Conservation (phyloP, 257 asterid species). For the Scutellaria baicalensis region DNA sequence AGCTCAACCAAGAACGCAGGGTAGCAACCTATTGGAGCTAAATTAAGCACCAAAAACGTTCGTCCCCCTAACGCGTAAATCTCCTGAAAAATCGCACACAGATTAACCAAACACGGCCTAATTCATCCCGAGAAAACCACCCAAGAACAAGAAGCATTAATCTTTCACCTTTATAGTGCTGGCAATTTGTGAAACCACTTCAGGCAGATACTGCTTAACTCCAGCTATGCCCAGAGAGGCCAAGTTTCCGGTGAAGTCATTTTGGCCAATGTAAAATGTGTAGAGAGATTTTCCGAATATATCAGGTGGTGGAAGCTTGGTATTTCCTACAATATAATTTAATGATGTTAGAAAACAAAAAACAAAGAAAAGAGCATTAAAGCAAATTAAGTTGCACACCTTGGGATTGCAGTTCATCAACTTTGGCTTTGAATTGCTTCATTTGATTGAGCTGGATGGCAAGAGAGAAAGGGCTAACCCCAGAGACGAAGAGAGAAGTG, state of each 20-base stretch:
- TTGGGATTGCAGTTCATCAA: slow-evolving; percentile 25
- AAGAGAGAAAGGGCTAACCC: slow-evolving; percentile 73
- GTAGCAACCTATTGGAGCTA: slow-evolving; percentile 84
- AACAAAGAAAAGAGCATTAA: not conserved
- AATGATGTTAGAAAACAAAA: not conserved
- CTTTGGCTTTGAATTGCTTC: slow-evolving; percentile 52
- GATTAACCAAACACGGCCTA: not conserved
- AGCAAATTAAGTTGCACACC: slow-evolving; percentile 22
- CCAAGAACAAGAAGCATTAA: not conserved
- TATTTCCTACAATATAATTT: slow-evolving; percentile 18
- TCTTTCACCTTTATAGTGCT: slow-evolving; percentile 64
- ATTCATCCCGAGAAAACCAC: not conserved
- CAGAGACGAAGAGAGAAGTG: slow-evolving; percentile 60
- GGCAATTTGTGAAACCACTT: slow-evolving; percentile 61
- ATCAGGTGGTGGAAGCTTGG: slow-evolving; percentile 41
- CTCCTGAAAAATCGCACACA: slow-evolving; percentile 35
- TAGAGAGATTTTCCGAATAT: slow-evolving; percentile 63
- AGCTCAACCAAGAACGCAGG: slow-evolving; percentile 57
- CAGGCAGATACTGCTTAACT: slow-evolving; percentile 46
- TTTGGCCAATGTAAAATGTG: slow-evolving; percentile 81
- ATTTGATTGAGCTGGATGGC: slow-evolving; percentile 77
- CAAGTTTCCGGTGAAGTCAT: slow-evolving; percentile 65
- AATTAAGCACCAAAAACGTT: slow-evolving; percentile 52
- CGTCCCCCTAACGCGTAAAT: slow-evolving; percentile 62
- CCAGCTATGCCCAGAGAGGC: slow-evolving; percentile 44